Evolutionary conservation across 192 early-diverging fungal species (phyloP).

Genomic region (Entomortierella parvispora): DNA sequence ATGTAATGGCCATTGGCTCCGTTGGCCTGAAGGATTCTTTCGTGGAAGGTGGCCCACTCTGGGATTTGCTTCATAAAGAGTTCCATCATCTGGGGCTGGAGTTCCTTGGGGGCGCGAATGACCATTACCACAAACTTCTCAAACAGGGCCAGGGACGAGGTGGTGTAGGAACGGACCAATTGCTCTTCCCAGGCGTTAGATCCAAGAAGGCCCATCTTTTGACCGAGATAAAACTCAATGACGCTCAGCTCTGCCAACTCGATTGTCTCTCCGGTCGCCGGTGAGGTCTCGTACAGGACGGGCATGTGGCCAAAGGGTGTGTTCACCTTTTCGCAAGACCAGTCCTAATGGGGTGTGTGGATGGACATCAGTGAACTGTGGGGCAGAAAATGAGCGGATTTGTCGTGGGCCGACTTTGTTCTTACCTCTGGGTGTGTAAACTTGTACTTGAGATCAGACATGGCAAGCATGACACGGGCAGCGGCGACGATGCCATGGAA

Average conservation of each 20-base stretch:
- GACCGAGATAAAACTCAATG: conserved; percentile 56
- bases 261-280: conserved; percentile 22
- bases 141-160: conserved; percentile 42
- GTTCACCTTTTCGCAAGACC: conserved; percentile 48
- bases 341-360: conserved; percentile 11
- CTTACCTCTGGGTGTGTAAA: conserved; percentile 16
- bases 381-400: background rate
- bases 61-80: conserved; percentile 23
- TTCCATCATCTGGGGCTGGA: background rate
- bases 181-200: conserved; percentile 39
- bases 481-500: conserved; percentile 33
- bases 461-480: conserved; percentile 39
- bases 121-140: conserved; percentile 16
- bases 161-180: conserved; percentile 16
- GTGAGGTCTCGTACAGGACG: conserved; percentile 33
- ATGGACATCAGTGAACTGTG: no score
- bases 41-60: conserved; percentile 39
- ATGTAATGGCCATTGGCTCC: conserved; percentile 65
- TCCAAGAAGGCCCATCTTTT: conserved; percentile 33
- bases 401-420: background rate
- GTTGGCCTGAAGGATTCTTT: conserved; percentile 55
- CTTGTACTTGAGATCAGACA: conserved; percentile 18
- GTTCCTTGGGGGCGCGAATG: conserved; percentile 8
- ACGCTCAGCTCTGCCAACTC: conserved; percentile 48
- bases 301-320: conserved; percentile 60